phyloP scores from a whole-genome alignment of 108 stramenopile species.

The Parietichytrium sp. region DNA sequence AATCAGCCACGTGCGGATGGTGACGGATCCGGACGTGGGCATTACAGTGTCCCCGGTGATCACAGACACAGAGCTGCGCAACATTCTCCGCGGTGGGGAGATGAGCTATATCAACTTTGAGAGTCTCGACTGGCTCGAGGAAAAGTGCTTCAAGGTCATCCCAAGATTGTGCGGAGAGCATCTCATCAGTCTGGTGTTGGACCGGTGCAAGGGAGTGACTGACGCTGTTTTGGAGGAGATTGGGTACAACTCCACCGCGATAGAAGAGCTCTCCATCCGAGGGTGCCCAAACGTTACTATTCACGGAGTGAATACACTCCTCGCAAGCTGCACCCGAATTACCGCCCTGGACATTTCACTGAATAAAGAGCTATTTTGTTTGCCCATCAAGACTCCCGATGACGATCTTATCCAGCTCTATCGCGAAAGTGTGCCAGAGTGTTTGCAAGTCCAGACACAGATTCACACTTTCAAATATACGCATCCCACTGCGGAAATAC shows the following conservation, averaged over 20 bases:
- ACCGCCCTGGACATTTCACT: not conserved
- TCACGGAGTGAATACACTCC: not conserved
- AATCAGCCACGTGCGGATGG: not conserved
- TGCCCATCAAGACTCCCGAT: not conserved
- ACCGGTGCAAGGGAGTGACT: not conserved
- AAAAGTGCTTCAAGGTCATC: not conserved
- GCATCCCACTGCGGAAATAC: too few species aligned
- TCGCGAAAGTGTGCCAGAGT: not conserved
- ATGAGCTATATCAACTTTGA: not conserved
- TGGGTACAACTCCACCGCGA: not conserved
- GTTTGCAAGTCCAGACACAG: not conserved
- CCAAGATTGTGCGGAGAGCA: not conserved
- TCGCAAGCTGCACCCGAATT: not conserved
- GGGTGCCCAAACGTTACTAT: not conserved
- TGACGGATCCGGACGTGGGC: constrained; percentile 11
- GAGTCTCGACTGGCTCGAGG: not conserved
- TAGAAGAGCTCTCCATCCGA: not conserved
- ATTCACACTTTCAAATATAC: not conserved
- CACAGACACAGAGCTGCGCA: not conserved
- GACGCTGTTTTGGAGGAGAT: not conserved
- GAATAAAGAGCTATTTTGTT: not conserved
- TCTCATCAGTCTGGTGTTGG: not conserved
- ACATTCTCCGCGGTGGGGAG: not conserved
- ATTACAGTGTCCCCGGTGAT: not conserved
- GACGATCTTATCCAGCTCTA: not conserved